phyloP scores from a whole-genome alignment of 192 early-diverging fungal genomes.

The Coemansia sp. region DNA sequence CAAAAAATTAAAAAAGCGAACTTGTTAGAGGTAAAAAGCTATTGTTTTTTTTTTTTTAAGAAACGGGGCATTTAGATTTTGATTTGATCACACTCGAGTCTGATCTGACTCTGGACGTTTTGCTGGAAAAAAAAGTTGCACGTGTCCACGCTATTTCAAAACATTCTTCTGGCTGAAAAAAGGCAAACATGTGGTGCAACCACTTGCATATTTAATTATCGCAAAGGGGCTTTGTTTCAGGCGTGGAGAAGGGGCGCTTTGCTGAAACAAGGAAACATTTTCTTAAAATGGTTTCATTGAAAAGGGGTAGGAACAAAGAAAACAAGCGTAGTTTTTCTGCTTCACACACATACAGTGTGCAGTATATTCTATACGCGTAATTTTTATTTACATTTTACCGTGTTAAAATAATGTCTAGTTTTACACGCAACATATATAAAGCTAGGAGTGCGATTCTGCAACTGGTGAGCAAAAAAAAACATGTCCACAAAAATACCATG shows the following conservation, averaged over 20 bases:
- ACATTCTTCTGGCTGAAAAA: no score
- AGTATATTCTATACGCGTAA: no score
- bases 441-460: no score
- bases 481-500: neutral
- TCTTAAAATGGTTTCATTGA: neutral
- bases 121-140: no score
- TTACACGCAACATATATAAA: no score
- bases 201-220: no score
- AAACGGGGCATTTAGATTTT: neutral
- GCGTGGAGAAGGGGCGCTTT: neutral
- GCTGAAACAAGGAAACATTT: neutral
- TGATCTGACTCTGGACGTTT: no score
- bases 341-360: no score
- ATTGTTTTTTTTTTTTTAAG: neutral
- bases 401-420: neutral
- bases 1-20: neutral
- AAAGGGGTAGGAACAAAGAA: neutral
- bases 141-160: no score
- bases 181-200: no score
- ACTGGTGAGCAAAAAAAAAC: neutral
- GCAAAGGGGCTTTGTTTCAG: neutral
- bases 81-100: neutral
- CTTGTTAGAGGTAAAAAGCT: neutral
- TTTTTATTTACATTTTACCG: no score
- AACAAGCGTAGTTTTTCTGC: neutral